Base-by-base conservation (phyloP, 768 basidiomycete genomes). In the Brasilioporus rufonigricans region DNA sequence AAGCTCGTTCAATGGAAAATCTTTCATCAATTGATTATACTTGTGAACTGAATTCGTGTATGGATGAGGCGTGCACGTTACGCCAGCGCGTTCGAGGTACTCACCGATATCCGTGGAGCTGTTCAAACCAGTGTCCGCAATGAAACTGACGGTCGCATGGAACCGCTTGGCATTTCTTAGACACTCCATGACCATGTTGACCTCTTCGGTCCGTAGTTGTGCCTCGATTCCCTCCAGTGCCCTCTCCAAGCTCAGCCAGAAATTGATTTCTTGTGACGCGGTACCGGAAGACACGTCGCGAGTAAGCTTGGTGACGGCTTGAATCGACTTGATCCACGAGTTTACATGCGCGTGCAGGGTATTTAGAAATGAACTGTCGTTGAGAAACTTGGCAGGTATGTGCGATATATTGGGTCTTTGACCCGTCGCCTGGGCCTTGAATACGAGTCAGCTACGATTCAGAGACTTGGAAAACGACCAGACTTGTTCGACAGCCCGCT, bases 1-100 rank as follows among this genome's bases (percentile, higher is more conserved):
- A 19, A 98, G 84, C 66, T 98, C 96, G 68, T 99, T 97, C 27
- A 99, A 78, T 0, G 97, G 97, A 64, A 98, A 98, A 67, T 99
- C 97, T 73, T 96, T 97, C 97, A 99, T 98, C 53, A 98, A 80
- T 58, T 91, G 87, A 65, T 99, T 98, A 77, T 98, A 96, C 71
- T 97, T 98, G 78, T 95, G 93, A 12, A 98, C 96, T 92, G 61
- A n/a, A 8, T 41, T 19, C 26, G n/a, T 16, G 36, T n/a, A 14
- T 19, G 5, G 21, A 48, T 54, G 23, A 45, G 53, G 16, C 52
- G 48, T 29, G 14, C 48, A 48, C 9, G 36, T 26, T 14, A 40
- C 16, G 39, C 5, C 11, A 46, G 23, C 31, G 13, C 4, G 3
- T 23, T 33, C 18, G 4, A 1, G 3, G 24, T 7, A 73, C 86